phyloP scores from a whole-genome alignment of 1,284 basidiomycete genomes.

The Rhodotorula sp. region DNA sequence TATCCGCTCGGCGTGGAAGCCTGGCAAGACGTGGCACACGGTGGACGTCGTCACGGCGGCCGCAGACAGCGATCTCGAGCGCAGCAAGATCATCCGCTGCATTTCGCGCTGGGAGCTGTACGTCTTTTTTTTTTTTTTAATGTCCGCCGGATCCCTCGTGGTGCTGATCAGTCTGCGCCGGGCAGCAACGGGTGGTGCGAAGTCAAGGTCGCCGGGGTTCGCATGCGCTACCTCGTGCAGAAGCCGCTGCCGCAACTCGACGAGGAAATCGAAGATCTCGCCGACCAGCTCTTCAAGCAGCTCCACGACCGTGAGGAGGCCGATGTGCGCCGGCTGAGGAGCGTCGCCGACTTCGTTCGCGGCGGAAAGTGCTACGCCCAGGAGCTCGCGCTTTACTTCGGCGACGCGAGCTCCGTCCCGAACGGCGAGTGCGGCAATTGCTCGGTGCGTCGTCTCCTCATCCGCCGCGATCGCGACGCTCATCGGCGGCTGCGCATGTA shows the following conservation, averaged over 20 bases:
- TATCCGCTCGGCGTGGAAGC: slow-evolving; percentile 53
- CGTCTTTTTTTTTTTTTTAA: not conserved
- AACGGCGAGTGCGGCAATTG: slow-evolving; percentile 56
- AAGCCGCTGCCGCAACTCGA: slow-evolving; percentile 53
- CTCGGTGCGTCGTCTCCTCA: slow-evolving; percentile 53
- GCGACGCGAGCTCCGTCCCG: slow-evolving; percentile 55
- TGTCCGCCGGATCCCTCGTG: not conserved
- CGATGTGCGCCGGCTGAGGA: slow-evolving; percentile 54
- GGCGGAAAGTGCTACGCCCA: slow-evolving; percentile 57
- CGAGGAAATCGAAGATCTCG: slow-evolving; percentile 52
- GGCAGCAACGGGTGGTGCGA: slow-evolving; percentile 47
- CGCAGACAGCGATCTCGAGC: not conserved
- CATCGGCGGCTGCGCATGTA: not conserved
- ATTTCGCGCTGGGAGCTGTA: slow-evolving; percentile 33
- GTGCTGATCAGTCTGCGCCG: not conserved
- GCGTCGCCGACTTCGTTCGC: slow-evolving; percentile 56
- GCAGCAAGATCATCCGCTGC: slow-evolving; percentile 17
- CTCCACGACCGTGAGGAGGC: slow-evolving; percentile 56
- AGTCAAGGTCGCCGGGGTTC: slow-evolving; percentile 55
- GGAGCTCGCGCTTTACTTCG: slow-evolving; percentile 57
- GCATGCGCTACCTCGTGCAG: slow-evolving; percentile 54
- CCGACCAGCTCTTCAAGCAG: slow-evolving; percentile 52
- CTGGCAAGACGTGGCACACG: slow-evolving; percentile 22
- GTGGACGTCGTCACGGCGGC: slow-evolving; percentile 12
- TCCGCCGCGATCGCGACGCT: not conserved